Evolutionary conservation across 805 yeast species (phyloP).

Genomic region (Zygoascus bituminiphila): DNA sequence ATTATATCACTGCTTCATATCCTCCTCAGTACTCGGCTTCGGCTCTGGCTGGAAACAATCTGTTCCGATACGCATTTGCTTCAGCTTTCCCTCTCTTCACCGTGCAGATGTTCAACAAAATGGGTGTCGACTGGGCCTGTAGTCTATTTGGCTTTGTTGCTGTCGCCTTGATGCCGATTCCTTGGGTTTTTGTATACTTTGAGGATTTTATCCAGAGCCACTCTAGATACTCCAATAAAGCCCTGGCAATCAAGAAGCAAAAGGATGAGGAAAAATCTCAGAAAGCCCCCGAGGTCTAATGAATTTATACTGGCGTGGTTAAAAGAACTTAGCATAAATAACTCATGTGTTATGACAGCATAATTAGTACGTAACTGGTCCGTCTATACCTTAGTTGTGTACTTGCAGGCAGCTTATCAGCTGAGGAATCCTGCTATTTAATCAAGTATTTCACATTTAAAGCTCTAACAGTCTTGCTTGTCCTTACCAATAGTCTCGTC

Average conservation of each 20-base stretch:
- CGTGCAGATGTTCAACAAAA: conserved; percentile 40
- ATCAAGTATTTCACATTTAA: too few species aligned
- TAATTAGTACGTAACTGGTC: too few species aligned
- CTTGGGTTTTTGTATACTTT: conserved; percentile 43
- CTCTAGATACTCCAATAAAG: not conserved
- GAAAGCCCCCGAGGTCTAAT: not conserved
- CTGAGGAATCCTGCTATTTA: too few species aligned
- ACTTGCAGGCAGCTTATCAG: too few species aligned
- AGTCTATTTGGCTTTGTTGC: conserved; percentile 46
- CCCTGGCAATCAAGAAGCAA: not conserved
- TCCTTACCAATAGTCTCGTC: too few species aligned
- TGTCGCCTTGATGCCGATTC: conserved; percentile 45
- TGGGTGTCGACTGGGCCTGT: conserved; percentile 48
- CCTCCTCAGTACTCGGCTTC: conserved; percentile 46
- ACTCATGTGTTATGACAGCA: too few species aligned
- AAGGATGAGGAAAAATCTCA: not conserved
- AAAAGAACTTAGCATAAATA: too few species aligned
- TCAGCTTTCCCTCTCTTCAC: conserved; percentile 57
- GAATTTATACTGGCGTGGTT: too few species aligned
- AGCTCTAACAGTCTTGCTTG: too few species aligned
- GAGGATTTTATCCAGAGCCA: conserved; percentile 33
- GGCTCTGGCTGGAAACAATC: conserved; percentile 57
- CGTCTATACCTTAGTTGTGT: too few species aligned
- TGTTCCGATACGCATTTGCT: conserved; percentile 50
- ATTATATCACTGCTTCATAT: conserved; percentile 1